These are phyloP conservation scores for Cutaneotrichosporon sp. DNA, from an alignment of 1,284 basidiomycete genomes.

Conservation along the genomic window DNA sequence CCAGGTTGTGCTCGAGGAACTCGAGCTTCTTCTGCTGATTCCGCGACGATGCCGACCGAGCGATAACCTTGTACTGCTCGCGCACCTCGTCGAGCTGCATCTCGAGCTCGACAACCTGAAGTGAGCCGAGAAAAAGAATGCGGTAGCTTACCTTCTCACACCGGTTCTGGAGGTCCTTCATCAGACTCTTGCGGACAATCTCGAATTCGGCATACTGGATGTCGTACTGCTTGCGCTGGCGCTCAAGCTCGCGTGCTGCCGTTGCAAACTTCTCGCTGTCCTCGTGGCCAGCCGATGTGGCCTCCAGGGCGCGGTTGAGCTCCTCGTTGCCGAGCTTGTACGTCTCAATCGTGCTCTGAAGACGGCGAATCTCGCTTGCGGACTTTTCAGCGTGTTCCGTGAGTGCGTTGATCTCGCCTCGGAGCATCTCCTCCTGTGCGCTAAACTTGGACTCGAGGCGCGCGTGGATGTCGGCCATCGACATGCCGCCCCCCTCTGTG, in stretches of 20 bases:
- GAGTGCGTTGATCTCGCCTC: conserved; percentile 80
- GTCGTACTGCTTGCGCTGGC: conserved; percentile 93
- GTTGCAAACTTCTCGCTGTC: conserved; percentile 94
- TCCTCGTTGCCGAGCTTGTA: conserved; percentile 97
- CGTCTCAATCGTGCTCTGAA: conserved; percentile 83
- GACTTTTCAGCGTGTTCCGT: conserved; percentile 87
- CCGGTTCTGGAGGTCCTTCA: conserved; percentile 97
- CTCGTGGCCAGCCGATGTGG: conserved; percentile 92
- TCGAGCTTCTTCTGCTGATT: conserved; percentile 99
- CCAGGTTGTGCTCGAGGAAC: conserved; percentile 93
- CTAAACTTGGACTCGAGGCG: conserved; percentile 93
- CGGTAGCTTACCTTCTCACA: conserved; percentile 92
- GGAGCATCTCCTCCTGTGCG: conserved; percentile 82
- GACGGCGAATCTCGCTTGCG: conserved; percentile 73
- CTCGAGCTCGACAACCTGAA: conserved; percentile 94
- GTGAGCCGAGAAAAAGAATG: too few relatives aligned
- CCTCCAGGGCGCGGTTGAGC: conserved; percentile 93
- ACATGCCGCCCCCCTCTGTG: not conserved
- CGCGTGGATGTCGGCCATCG: conserved; percentile 53
- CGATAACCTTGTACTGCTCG: conserved; percentile 98
- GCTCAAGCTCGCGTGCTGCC: conserved; percentile 93
- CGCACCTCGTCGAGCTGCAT: conserved; percentile 98
- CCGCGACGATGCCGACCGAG: conserved; percentile 94
- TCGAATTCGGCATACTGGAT: conserved; percentile 97
- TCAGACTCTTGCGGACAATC: conserved; percentile 95